Conservation (phyloP, 2,329 filamentous ascomycete genomes). For the Hymenoscyphus occultus region DNA sequence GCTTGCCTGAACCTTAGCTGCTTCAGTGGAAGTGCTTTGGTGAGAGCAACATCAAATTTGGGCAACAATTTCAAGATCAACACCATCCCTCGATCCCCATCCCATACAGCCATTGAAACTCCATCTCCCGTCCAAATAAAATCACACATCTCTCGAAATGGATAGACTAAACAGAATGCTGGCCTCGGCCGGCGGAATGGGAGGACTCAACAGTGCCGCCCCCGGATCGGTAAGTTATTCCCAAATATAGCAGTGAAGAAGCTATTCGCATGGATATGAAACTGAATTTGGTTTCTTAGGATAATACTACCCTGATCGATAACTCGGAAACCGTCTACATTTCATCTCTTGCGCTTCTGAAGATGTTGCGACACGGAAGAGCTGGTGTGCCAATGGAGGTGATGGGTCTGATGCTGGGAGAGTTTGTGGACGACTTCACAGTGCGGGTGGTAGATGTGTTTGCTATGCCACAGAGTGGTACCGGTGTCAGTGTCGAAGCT, state of each 20-base stretch:
- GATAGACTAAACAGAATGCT: conserved; percentile 90
- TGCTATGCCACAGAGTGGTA: conserved; percentile 98
- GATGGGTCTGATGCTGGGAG: conserved; percentile 98
- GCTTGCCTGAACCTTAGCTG: conserved; percentile 14
- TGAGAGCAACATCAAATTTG: conserved; percentile 9
- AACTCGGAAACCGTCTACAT: conserved; percentile 99
- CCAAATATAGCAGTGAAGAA: neutral
- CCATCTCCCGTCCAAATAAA: conserved; percentile 6
- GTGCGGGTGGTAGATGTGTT: conserved; percentile 98
- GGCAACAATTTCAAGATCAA: conserved; percentile 20
- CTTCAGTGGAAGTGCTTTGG: neutral
- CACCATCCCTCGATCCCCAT: conserved; percentile 4
- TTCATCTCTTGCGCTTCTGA: conserved; percentile 91
- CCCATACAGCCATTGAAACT: conserved; percentile 5
- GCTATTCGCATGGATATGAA: conserved; percentile 5
- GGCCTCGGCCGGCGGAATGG: conserved; percentile 69
- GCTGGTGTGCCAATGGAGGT: conserved; percentile 99
- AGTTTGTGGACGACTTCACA: conserved; percentile 98
- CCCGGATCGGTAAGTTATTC: conserved; percentile 56
- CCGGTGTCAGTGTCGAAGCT: conserved; percentile 95
- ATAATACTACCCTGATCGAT: conserved; percentile 88
- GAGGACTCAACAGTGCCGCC: conserved; percentile 51
- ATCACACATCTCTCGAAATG: conserved; percentile 51
- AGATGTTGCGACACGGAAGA: conserved; percentile 97
- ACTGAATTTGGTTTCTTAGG: conserved; percentile 48